These are phyloP conservation scores for Aspergillus fumigatiaffinis DNA, from an alignment of 2,329 filamentous ascomycete genomes.

Conservation along the genomic window DNA sequence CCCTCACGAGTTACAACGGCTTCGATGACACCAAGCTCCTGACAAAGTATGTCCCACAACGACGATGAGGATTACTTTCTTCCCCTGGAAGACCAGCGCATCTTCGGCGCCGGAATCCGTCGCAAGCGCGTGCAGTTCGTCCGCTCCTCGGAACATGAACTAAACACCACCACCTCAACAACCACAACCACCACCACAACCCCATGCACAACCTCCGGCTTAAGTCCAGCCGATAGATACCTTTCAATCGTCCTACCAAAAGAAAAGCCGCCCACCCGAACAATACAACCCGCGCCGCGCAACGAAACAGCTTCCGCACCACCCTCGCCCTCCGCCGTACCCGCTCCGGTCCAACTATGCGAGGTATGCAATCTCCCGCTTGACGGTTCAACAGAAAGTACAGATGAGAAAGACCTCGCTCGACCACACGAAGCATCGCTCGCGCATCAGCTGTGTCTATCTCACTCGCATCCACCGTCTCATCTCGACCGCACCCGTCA, in stretches of 20 bases:
- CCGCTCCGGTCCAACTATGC: conserved; percentile 37
- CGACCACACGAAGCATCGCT: conserved; percentile 48
- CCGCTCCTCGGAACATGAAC: conserved; percentile 42
- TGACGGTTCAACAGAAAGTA: not conserved
- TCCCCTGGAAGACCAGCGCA: conserved; percentile 56
- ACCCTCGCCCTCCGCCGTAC: conserved; percentile 4
- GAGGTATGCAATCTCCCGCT: conserved; percentile 60
- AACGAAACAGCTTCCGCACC: conserved; percentile 4
- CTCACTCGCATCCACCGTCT: conserved; percentile 56
- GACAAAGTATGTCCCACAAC: conserved; percentile 24
- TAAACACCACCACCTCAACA: conserved; percentile 20
- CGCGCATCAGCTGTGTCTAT: conserved; percentile 54
- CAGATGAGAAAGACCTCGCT: not conserved
- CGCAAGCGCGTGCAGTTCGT: conserved; percentile 60
- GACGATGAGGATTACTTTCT: conserved; percentile 57
- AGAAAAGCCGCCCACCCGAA: conserved; percentile 1
- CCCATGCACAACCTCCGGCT: conserved; percentile 14
- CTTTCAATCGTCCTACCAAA: conserved; percentile 45
- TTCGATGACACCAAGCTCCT: not conserved
- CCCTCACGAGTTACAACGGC: not conserved
- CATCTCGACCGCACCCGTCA: conserved; percentile 54
- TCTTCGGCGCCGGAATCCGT: conserved; percentile 61
- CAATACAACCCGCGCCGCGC: not conserved
- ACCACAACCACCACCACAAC: conserved; percentile 24
- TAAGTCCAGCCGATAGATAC: conserved; percentile 39